A percentile compares a stretch with the other conserved stretches of the same genome.
phyloP scores from a whole-genome alignment of 306 rosid genomes.

The Potentilla sterilis region DNA sequence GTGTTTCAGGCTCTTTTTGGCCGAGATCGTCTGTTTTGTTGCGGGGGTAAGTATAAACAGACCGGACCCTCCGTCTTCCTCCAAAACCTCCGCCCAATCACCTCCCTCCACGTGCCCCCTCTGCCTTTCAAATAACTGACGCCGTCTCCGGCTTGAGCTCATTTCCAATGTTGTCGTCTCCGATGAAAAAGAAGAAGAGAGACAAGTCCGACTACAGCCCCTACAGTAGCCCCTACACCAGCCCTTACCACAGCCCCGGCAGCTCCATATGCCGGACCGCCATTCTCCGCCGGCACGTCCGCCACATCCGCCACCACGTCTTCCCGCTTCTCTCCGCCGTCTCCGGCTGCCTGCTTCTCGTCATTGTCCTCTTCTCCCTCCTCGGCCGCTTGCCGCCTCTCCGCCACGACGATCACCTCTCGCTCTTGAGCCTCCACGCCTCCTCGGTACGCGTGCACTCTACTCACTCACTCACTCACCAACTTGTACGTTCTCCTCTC shows the following conservation, averaged over 20 bases:
- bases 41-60: constrained; percentile 12
- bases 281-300: constrained; percentile 29
- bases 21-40: constrained; percentile 8
- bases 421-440: constrained; percentile 12
- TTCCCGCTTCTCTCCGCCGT: constrained; percentile 53
- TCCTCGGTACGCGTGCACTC: constrained; percentile 17
- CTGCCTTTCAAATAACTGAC: background rate
- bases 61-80: background rate
- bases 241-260: background rate
- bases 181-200: constrained; percentile 39
- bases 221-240: background rate
- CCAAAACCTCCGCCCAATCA: background rate
- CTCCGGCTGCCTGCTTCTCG: constrained; percentile 49
- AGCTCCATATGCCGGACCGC: constrained; percentile 24
- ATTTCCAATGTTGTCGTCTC: background rate
- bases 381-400: constrained; percentile 39
- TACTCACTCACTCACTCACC: background rate
- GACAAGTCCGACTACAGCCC: background rate
- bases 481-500: background rate
- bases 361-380: constrained; percentile 45
- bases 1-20: constrained; percentile 6
- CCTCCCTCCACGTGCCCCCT: background rate
- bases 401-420: constrained; percentile 26
- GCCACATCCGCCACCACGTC: constrained; percentile 27
- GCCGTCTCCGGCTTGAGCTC: background rate